These are phyloP conservation scores for Nicotiana paniculata DNA, from an alignment of 257 asterid genomes.

Conservation along the genomic window DNA sequence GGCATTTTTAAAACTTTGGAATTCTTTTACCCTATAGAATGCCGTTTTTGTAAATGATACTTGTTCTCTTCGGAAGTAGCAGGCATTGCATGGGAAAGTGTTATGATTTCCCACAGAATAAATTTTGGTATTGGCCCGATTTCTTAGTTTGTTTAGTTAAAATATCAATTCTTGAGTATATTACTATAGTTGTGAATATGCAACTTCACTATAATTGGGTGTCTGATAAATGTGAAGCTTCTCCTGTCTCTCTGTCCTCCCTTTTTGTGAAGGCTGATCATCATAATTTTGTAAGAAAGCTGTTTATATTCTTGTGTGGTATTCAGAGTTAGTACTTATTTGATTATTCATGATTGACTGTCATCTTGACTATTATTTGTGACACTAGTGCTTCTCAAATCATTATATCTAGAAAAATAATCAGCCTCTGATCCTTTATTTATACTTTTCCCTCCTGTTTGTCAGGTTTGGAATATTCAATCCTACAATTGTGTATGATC, in stretches of 20 bases:
- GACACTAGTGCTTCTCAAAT: background rate
- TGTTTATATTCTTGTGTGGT: background rate
- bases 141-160: background rate
- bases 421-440: background rate
- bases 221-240: background rate
- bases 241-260: background rate
- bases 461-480: slow-evolving; percentile 86
- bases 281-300: background rate
- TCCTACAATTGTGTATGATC: slow-evolving; percentile 81
- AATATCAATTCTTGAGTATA: background rate
- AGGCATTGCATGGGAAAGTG: background rate
- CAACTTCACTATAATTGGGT: background rate
- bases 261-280: slow-evolving; percentile 1
- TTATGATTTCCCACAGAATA: background rate
- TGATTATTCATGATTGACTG: background rate
- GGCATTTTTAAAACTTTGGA: background rate
- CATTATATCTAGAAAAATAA: background rate
- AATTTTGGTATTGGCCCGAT: background rate
- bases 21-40: background rate
- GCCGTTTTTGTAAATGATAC: background rate
- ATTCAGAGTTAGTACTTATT: background rate
- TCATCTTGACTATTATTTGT: background rate
- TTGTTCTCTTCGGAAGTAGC: background rate
- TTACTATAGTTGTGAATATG: background rate
- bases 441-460: slow-evolving; percentile 7